phyloP scores from a whole-genome alignment of 179 eudicot genomes.

The Pouteria campechiana region DNA sequence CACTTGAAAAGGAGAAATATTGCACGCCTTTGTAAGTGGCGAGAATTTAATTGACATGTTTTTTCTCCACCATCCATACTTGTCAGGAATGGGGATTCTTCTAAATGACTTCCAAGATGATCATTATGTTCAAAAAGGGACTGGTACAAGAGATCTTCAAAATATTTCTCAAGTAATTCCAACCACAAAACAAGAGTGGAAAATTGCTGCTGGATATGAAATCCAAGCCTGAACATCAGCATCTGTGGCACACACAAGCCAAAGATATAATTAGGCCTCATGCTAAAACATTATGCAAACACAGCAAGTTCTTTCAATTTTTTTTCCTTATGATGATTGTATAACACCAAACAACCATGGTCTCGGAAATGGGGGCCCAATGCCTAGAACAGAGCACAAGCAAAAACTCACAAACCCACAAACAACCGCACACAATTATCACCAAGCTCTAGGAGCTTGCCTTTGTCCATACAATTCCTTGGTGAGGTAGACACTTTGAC shows the following conservation, averaged over 20 bases:
- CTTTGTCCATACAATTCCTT: no score
- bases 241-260: slow-evolving; percentile 45
- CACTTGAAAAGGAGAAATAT: slow-evolving; percentile 66
- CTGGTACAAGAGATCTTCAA: slow-evolving; percentile 41
- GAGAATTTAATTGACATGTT: slow-evolving; percentile 16
- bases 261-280: no score
- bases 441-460: no score
- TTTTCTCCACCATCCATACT: slow-evolving; percentile 14
- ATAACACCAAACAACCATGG: no score
- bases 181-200: slow-evolving; percentile 37
- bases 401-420: no score
- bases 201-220: slow-evolving; percentile 19
- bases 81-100: slow-evolving; percentile 63
- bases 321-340: no score
- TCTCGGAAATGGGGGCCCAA: no score
- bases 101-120: slow-evolving; percentile 30
- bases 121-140: slow-evolving; percentile 23
- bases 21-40: slow-evolving; percentile 62
- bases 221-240: slow-evolving; percentile 67
- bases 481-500: no score
- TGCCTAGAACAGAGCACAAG: no score
- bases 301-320: no score
- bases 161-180: slow-evolving; percentile 46
- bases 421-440: background rate
- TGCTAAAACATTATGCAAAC: no score